Base-by-base conservation (phyloP, 164 flowering plant species). In the Magnolia changhungtana region DNA sequence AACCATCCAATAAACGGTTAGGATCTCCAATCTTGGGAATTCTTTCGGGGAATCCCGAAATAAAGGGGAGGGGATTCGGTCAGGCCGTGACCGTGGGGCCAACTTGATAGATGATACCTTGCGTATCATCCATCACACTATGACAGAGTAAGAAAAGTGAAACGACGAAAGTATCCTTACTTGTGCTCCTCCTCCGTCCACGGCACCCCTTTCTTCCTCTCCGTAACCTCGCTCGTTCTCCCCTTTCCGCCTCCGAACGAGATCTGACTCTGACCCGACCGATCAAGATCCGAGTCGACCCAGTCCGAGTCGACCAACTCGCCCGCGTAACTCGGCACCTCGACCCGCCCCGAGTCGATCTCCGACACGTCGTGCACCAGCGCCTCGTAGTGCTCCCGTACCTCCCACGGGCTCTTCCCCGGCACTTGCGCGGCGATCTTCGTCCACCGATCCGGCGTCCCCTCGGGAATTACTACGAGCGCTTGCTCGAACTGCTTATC, bases 121-220 rank as follows among this genome's bases (percentile, higher is more conserved):
- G 45, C 45, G 45, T 37, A 37, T 37, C 45, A 37, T 37, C 45
- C 45, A 37, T 37, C 45, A 37, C 45, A 37, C 4, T 37, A 3
- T 5, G 45, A 37, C 45, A 37, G 45, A 37, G 45, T 37, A 37
- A 65, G 10, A 61, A 10, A 23, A 0, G 50, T 11, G 21, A 24
- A 65, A 3, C 8, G 68, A 65, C 29, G 24, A 21, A 0, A 65
- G 19, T 27, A 1, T 20, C 37, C 69, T 61, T 69, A 89, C 97
- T 79, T 88, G 87, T 92, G 97, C 58, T 92, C 97, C 49, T 89
- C 91, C 78, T 88, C 93, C 0, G 91, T 87, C 95, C 97, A 92
- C 0, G 97, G 92, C 29, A 87, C 80, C 2, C 97, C 97, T 71
- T 89, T 92, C 83, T 88, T 92, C 77, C 92, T 76, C 74, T 89